Base-by-base conservation (phyloP, 192 early-diverging fungal species). In the Backusella luteola region DNA sequence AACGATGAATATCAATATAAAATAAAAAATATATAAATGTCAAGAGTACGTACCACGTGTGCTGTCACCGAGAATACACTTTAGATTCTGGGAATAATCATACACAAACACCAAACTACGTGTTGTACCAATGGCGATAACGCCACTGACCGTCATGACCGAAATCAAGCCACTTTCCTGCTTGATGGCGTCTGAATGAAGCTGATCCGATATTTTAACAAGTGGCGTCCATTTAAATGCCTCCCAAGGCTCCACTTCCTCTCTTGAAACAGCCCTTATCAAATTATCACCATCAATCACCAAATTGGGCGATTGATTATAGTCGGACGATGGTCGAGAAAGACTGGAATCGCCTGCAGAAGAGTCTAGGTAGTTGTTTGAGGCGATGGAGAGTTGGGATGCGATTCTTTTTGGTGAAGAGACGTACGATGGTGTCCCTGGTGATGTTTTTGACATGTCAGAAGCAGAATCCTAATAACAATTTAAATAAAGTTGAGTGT, bases 51-150 rank as follows among this genome's bases (percentile, higher is more conserved):
- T 84, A 80, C 81, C 81, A 46, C 82, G 73, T 32, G 66, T 39
- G 42, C 70, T 69, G 49, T 71, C 78, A 9, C 84, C 81, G 29
- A 86, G 56, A 72, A 84, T 69, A 66, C 84, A 86, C 56, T 81
- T 84, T 6, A 90, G 41, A 38, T 82, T 75, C 66, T 88, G 89
- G 1, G 83, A 80, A 21, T 80, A 80, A 69, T 86, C 87, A 76
- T 90, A 90, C 2, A 90, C 87, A 71, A 88, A 77, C 4, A 90
- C 76, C 9, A 86, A 75, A 35, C 89, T 85, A 66, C 89, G 86
- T 14, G 85, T 88, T 0, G 87, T 90, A 17, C 89, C 89, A 49
- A 90, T 80, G 12, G 89, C 89, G 56, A 90, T 90, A 3, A 90
- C 78, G 49, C 83, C 84, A 49, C 82, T 73, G 26, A 86, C 85